phyloP scores from a whole-genome alignment of 2,329 filamentous ascomycete genomes.

The Keithomyces neogunnii region DNA sequence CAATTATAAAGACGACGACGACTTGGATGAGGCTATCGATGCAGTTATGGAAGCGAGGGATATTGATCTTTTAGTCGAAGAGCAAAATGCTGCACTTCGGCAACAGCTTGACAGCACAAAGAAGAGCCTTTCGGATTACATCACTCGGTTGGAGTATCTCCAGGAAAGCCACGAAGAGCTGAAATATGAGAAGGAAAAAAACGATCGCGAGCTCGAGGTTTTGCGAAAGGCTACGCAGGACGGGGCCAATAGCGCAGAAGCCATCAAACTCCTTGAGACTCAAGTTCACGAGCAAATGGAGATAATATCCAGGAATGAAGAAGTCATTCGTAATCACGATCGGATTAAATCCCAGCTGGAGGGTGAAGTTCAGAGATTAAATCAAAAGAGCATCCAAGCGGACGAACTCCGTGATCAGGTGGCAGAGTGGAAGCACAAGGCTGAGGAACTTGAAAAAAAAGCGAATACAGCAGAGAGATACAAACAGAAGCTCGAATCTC shows the following conservation, averaged over 20 bases:
- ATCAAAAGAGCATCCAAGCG: constrained; percentile 36
- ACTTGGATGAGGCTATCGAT: constrained; percentile 30
- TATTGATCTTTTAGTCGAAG: constrained; percentile 48
- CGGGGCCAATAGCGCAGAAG: constrained; percentile 42
- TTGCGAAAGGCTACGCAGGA: constrained; percentile 40
- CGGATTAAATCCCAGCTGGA: constrained; percentile 45
- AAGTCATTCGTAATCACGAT: constrained; percentile 34
- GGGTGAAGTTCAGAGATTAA: constrained; percentile 40
- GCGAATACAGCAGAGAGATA: constrained; percentile 55
- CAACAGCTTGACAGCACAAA: constrained; percentile 43
- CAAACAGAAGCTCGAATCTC: constrained; percentile 53
- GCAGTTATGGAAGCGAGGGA: constrained; percentile 38
- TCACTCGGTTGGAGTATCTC: constrained; percentile 50
- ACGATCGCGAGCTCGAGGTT: constrained; percentile 44
- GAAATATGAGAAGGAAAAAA: constrained; percentile 52
- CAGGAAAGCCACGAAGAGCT: constrained; percentile 57
- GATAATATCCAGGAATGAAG: constrained; percentile 58
- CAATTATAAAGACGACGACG: constrained; percentile 27
- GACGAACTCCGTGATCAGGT: constrained; percentile 51
- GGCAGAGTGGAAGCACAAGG: constrained; percentile 49
- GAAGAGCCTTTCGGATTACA: constrained; percentile 50
- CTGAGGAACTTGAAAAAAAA: constrained; percentile 50
- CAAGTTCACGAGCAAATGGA: constrained; percentile 60
- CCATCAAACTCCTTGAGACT: constrained; percentile 45
- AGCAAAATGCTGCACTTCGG: constrained; percentile 41